phyloP scores from a whole-genome alignment of 192 early-diverging fungal genomes.

The Spizellomyces sp. region DNA sequence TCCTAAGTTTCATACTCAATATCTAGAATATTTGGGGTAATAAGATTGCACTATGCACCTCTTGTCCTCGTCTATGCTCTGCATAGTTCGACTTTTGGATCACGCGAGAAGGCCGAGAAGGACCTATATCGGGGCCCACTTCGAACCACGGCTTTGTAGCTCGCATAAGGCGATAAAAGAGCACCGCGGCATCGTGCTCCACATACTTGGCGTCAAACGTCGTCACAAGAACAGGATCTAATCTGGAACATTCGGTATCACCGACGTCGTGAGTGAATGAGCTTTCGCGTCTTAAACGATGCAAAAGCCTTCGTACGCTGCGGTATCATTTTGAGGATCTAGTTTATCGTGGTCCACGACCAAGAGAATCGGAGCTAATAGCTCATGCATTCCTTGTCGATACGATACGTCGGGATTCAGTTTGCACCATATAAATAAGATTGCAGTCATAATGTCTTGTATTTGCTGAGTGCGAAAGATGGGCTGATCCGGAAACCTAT shows the following conservation, averaged over 20 bases:
- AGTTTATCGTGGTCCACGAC: conserved; percentile 74
- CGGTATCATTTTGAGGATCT: conserved; percentile 18
- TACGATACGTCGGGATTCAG: conserved; percentile 87
- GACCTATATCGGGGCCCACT: conserved; percentile 46
- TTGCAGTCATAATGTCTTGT: conserved; percentile 72
- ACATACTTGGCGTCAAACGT: conserved; percentile 70
- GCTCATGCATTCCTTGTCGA: conserved; percentile 98
- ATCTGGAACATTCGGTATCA: neutral
- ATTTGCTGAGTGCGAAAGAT: conserved; percentile 70
- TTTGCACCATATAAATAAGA: conserved; percentile 92
- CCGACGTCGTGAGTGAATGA: neutral
- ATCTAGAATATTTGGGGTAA: neutral
- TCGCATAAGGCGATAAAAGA: conserved; percentile 85
- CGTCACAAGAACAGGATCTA: conserved; percentile 39
- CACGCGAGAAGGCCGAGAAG: neutral
- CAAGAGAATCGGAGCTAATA: conserved; percentile 81
- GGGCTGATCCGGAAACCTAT: conserved; percentile 85
- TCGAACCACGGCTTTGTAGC: conserved; percentile 86
- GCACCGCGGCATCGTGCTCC: conserved; percentile 82
- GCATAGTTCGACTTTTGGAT: conserved; percentile 15
- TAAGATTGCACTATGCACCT: conserved; percentile 5
- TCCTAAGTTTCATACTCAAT: neutral
- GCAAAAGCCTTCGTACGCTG: neutral
- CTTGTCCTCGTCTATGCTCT: neutral
- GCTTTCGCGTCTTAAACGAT: neutral